Conservation (phyloP, 352 stramenopile genomes). For the Pythium periplocum region DNA sequence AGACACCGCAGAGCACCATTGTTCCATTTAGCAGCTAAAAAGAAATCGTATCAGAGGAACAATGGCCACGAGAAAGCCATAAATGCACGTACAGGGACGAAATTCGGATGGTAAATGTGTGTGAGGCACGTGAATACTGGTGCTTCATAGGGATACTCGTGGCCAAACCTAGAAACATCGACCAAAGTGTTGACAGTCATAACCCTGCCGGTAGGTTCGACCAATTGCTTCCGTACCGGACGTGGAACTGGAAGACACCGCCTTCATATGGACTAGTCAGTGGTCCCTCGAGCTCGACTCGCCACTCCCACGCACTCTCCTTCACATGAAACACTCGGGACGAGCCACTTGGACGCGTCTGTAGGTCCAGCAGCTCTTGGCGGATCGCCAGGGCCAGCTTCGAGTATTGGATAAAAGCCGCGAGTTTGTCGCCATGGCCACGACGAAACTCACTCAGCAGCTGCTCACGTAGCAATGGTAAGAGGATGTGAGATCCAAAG, state of each 20-base stretch:
- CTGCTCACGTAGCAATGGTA: constrained; percentile 12
- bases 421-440: constrained; percentile 54
- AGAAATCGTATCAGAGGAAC: not conserved
- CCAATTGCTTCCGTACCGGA: constrained; percentile 16
- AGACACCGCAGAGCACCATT: constrained; percentile 38
- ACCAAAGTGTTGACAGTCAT: too few species aligned
- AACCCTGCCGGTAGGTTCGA: too few species aligned
- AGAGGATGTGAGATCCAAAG: not conserved
- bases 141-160: constrained; percentile 57
- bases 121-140: constrained; percentile 37
- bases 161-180: constrained; percentile 25
- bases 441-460: constrained; percentile 59
- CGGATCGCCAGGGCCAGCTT: constrained; percentile 53
- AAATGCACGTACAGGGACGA: constrained; percentile 38
- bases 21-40: constrained; percentile 45
- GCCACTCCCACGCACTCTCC: constrained; percentile 60
- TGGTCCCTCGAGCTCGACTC: constrained; percentile 25
- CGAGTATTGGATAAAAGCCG: constrained; percentile 57
- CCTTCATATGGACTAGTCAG: constrained; percentile 38
- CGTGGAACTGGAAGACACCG: constrained; percentile 35
- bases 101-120: constrained; percentile 71
- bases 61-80: not conserved
- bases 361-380: constrained; percentile 34
- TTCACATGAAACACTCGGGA: constrained; percentile 30
- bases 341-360: constrained; percentile 19